Percentiles rank a stretch among this genome's conserved stretches.
Evolutionary conservation across 108 stramenopile species (phyloP).

Genomic region (Fistulifera pelliculosa): DNA sequence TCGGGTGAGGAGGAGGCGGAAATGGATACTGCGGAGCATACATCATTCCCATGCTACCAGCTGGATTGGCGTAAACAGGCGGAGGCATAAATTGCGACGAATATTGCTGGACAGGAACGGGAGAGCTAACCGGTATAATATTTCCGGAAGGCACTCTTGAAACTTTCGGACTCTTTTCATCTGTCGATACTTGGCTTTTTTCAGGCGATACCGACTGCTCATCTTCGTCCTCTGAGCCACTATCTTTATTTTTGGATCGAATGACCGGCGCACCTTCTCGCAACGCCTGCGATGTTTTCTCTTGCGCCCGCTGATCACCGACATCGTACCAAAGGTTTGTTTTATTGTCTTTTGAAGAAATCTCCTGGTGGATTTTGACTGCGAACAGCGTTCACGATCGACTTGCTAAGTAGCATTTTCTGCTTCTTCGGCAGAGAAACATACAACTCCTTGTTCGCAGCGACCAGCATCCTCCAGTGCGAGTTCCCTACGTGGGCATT

Average conservation of each 20-base stretch:
- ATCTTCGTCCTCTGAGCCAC: no score
- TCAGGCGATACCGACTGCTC: neutral
- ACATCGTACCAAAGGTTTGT: slow-evolving; percentile 47
- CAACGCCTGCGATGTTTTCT: slow-evolving; percentile 66
- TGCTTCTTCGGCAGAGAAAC: slow-evolving; percentile 62
- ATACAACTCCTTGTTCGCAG: slow-evolving; percentile 66
- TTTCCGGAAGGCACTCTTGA: neutral
- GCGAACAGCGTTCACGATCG: slow-evolving; percentile 60
- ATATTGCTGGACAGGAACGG: no score
- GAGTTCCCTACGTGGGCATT: slow-evolving; percentile 18
- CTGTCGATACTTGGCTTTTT: slow-evolving; percentile 4
- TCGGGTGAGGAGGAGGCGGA: neutral
- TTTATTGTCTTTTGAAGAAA: slow-evolving; percentile 63
- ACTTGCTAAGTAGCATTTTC: slow-evolving; percentile 53
- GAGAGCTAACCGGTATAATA: no score
- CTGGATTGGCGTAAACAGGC: no score
- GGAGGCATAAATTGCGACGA: no score
- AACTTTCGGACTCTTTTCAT: neutral
- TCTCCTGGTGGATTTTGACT: slow-evolving; percentile 74
- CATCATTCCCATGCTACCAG: no score
- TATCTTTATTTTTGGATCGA: neutral
- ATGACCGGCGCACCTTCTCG: slow-evolving; percentile 69
- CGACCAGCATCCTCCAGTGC: slow-evolving; percentile 63
- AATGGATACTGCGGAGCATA: no score
- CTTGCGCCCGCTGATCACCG: slow-evolving; percentile 51